Evolutionary conservation across 108 stramenopile genomes (phyloP).

Genomic region (Nannochloropsis oceanica): DNA sequence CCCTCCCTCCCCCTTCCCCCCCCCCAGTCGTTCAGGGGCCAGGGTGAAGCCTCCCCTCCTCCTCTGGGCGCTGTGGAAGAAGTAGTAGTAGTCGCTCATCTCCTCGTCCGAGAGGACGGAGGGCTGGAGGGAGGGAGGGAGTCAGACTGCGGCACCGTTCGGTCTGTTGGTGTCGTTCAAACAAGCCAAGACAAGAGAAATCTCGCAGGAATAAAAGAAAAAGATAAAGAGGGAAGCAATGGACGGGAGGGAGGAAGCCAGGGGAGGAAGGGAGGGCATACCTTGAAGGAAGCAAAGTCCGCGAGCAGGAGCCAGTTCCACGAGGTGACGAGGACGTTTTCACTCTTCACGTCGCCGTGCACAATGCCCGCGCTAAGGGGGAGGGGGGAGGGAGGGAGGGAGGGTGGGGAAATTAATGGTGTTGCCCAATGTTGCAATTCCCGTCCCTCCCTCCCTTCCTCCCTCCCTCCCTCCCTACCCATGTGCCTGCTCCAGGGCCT

Average conservation of each 20-base stretch:
- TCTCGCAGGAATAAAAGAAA: neutral
- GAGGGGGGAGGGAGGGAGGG: too few species aligned
- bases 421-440: too few species aligned
- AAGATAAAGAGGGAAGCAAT: neutral
- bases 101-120: neutral
- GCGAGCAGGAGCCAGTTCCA: slow-evolving; percentile 74
- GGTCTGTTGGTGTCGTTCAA: neutral
- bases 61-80: neutral
- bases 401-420: too few species aligned
- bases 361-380: too few species aligned
- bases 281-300: slow-evolving; percentile 83
- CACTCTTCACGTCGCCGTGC: slow-evolving; percentile 88
- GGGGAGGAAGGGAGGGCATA: slow-evolving; percentile 62
- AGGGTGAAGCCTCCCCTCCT: neutral
- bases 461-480: too few species aligned
- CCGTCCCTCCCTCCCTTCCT: too few species aligned
- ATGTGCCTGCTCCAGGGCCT: too few species aligned
- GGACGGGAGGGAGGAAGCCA: neutral
- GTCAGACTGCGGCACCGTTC: neutral
- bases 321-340: slow-evolving; percentile 76
- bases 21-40: neutral
- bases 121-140: too few species aligned
- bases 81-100: slow-evolving; percentile 2
- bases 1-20: neutral
- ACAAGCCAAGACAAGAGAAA: neutral